phyloP scores from a whole-genome alignment of 192 early-diverging fungal species.

The Geranomyces variabilis region DNA sequence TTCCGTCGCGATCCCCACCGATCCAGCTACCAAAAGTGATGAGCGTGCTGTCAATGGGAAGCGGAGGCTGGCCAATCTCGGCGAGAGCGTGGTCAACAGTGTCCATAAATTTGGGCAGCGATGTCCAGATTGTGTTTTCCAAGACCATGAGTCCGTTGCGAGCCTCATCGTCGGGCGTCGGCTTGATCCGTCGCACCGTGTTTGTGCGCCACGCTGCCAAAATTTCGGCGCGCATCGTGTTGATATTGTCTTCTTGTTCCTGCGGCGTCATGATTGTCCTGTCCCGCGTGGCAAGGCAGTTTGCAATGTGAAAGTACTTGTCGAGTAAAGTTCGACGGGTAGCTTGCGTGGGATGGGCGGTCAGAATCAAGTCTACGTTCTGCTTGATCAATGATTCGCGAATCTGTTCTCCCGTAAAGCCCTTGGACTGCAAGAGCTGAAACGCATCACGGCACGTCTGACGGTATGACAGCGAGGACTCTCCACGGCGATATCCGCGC shows the following conservation, averaged over 20 bases:
- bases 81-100: conserved; percentile 36
- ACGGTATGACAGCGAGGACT: conserved; percentile 31
- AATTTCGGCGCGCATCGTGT: conserved; percentile 28
- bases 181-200: conserved; percentile 43
- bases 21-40: conserved; percentile 43
- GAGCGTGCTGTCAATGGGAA: conserved; percentile 25
- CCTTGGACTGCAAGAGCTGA: conserved; percentile 26
- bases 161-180: conserved; percentile 43
- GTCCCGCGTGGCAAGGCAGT: conserved; percentile 31
- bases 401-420: conserved; percentile 33
- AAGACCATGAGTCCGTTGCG: conserved; percentile 39
- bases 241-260: conserved; percentile 22
- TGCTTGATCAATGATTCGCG: conserved; percentile 35
- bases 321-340: conserved; percentile 36
- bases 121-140: conserved; percentile 36
- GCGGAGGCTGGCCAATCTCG: conserved; percentile 27
- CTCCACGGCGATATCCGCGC: conserved; percentile 43
- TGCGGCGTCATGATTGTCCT: conserved; percentile 37
- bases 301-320: conserved; percentile 40
- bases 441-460: conserved; percentile 43
- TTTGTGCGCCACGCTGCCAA: conserved; percentile 38
- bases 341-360: conserved; percentile 43
- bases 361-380: conserved; percentile 35
- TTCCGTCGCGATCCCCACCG: conserved; percentile 44
- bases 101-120: conserved; percentile 33